Base-by-base conservation (phyloP, 1,284 basidiomycete genomes). In the Mrakiaceae sp. region DNA sequence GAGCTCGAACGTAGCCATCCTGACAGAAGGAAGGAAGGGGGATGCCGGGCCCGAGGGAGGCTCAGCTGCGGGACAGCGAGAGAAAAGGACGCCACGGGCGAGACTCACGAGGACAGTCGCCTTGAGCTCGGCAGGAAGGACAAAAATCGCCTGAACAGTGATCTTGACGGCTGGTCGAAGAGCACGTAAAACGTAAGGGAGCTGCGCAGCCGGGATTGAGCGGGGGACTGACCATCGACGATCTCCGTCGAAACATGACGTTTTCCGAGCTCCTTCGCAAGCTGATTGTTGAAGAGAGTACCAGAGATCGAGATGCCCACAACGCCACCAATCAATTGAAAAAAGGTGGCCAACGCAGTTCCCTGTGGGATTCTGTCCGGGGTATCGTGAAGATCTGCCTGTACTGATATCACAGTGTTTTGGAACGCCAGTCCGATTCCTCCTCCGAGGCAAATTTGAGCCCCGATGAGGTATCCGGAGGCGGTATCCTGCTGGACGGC, bases 401-500 rank as follows among this genome's bases (percentile, higher is more conserved):
- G 78, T 3, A 79, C 74, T 11, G 78, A 74, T 39, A 79, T 73
- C 53, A 79, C 69, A 4, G 73, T 70, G 67, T 78, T 76, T 67
- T 74, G 55, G 44, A 74, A 76, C 14, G 68, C 60, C 12, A 73
- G 67, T 9, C 75, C 74, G 57, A 75, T 70, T 48, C 75, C 73
- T 52, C 76, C 71, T 11, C 73, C 76, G n/a, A 77, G 69, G 42
- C 80, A 70, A 70, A 81, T 78, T 70, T 81, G 79, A 72, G 71
- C 80, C 0, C 80, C 80, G 59, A 78, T 75, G 16, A 81, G 64
- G 46, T 72, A 72, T 51, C 73, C 68, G 63, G 69, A 71, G 3
- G 75, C 65, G 1, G 76, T 77, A 55, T 68, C 9, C 14, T 71
- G 70, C 50, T 71, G 69, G 67, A 80, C 66, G 5, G 79, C 79